Evolutionary conservation across 2,329 filamentous ascomycete genomes (phyloP).

Genomic region (Penicillium corylophilum): DNA sequence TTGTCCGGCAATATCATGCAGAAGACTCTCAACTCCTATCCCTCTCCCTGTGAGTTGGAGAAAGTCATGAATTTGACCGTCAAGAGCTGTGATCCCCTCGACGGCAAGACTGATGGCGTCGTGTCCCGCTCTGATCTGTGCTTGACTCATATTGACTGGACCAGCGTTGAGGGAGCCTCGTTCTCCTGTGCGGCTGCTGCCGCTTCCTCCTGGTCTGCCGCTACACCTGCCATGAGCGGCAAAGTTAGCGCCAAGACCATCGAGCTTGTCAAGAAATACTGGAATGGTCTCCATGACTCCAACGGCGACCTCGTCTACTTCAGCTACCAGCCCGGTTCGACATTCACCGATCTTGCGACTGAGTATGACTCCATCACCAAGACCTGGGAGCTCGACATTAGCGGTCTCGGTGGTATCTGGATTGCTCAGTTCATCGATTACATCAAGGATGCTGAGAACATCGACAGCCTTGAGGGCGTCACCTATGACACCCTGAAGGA

Average conservation of each 20-base stretch:
- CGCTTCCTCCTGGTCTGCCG: conserved; percentile 1
- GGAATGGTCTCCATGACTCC: conserved; percentile 13
- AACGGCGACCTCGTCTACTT: conserved; percentile 15
- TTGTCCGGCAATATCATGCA: conserved; percentile 38
- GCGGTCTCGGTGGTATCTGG: conserved; percentile 10
- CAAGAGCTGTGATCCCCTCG: conserved; percentile 52
- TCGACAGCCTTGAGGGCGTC: conserved; percentile 46
- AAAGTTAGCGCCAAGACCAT: conserved; percentile 14
- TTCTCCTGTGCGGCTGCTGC: conserved; percentile 43
- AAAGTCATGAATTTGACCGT: conserved; percentile 56
- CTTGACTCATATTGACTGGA: conserved; percentile 41
- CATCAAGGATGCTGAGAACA: conserved; percentile 33
- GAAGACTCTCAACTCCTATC: conserved; percentile 41
- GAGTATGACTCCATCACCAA: conserved; percentile 11
- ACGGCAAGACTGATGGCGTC: conserved; percentile 54
- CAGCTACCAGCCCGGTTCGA: conserved; percentile 12
- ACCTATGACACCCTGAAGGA: conserved; percentile 55
- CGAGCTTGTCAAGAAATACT: conserved; percentile 11
- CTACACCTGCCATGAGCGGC: conserved; percentile 13
- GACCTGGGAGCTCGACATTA: conserved; percentile 15
- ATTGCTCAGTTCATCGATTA: conserved; percentile 11
- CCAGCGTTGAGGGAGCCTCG: conserved; percentile 25
- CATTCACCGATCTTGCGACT: conserved; percentile 11
- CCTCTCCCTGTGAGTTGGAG: conserved; percentile 47
- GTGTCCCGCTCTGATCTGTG: conserved; percentile 50